Evolutionary conservation across 441 rosid genomes (phyloP).

Genomic region (Populus hybrid): DNA sequence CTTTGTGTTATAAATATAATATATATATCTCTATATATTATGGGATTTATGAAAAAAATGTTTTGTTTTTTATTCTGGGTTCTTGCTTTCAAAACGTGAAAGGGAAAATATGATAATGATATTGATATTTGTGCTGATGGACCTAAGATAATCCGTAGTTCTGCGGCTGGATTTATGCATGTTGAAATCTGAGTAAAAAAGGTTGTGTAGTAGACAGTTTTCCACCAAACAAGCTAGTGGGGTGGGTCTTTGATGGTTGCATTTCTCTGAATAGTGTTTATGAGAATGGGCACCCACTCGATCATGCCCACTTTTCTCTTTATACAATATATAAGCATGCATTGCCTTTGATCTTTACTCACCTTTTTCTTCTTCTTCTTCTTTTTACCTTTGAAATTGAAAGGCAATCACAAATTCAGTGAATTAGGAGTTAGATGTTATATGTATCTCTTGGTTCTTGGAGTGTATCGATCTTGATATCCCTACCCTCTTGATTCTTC

Average conservation of each 20-base stretch:
- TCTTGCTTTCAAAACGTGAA: background rate
- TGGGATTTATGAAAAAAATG: background rate
- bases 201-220: conserved; percentile 7
- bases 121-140: conserved; percentile 8
- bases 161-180: background rate
- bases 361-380: too few relatives aligned
- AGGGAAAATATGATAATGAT: background rate
- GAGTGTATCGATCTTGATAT: too few relatives aligned
- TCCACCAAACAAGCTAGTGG: conserved; percentile 23
- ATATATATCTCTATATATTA: background rate
- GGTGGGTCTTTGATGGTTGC: conserved; percentile 29
- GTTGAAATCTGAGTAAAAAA: background rate
- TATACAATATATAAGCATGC: background rate
- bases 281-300: conserved; percentile 13
- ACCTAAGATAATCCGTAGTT: background rate
- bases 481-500: too few relatives aligned
- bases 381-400: too few relatives aligned
- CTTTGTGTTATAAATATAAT: background rate
- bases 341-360: background rate
- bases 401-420: background rate
- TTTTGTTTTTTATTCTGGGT: too few relatives aligned
- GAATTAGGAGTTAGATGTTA: too few relatives aligned
- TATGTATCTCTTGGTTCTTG: too few relatives aligned
- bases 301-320: background rate
- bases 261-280: conserved; percentile 26